A percentile compares a stretch with the other conserved stretches of the same genome.
phyloP scores from a whole-genome alignment of 352 stramenopile genomes.

The Globisporangium paroecandrum region DNA sequence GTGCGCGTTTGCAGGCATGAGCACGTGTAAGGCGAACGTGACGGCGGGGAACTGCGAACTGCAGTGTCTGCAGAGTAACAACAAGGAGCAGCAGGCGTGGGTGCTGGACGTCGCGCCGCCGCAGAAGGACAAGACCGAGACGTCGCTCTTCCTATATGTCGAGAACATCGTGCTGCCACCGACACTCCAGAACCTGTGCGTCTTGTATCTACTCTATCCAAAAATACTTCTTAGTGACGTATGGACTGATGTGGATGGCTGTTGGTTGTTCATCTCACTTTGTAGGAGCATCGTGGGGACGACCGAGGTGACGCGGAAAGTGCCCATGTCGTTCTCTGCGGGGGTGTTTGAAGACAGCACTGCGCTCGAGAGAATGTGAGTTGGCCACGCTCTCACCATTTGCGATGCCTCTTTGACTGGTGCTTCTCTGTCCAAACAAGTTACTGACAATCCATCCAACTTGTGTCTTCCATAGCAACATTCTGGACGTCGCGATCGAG shows the following conservation, averaged over 20 bases:
- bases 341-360: slow-evolving; percentile 44
- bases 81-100: slow-evolving; percentile 35
- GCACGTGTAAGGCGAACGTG: slow-evolving; percentile 46
- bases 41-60: slow-evolving; percentile 47
- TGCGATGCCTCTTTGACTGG: not conserved
- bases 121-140: slow-evolving; percentile 62
- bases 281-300: slow-evolving; percentile 54
- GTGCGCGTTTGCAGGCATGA: slow-evolving; percentile 45
- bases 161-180: slow-evolving; percentile 47
- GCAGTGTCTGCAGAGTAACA: slow-evolving; percentile 56
- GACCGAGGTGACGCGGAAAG: slow-evolving; percentile 45
- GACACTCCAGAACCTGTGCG: slow-evolving; percentile 60
- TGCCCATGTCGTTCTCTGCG: slow-evolving; percentile 55
- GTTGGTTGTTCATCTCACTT: not conserved
- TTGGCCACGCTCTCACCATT: not conserved
- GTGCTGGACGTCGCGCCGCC: slow-evolving; percentile 56
- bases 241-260: not conserved
- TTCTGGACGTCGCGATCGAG: slow-evolving; percentile 55
- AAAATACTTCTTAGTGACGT: not conserved
- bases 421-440: not conserved
- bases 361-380: slow-evolving; percentile 50
- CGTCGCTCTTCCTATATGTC: slow-evolving; percentile 52
- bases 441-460: not conserved
- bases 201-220: slow-evolving; percentile 3
- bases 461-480: slow-evolving; percentile 24